phyloP scores from a whole-genome alignment of 1,139 yeast genomes.

The Scheffersomyces parashehatae region DNA sequence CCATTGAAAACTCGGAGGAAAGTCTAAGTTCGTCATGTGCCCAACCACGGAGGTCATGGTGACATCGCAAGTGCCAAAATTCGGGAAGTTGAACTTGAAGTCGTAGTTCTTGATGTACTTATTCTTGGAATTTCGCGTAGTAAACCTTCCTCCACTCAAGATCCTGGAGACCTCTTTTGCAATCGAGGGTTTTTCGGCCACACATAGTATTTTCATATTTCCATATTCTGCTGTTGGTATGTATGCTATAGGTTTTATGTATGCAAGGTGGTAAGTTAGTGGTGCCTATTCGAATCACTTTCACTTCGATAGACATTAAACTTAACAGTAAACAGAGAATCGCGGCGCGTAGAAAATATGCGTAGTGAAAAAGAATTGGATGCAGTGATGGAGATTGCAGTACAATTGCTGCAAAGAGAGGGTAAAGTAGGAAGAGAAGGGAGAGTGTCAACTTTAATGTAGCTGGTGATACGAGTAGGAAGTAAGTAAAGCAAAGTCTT shows the following conservation, averaged over 20 bases:
- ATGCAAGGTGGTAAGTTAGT: too few species aligned
- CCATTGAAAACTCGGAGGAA: conserved; percentile 69
- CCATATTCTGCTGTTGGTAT: not conserved
- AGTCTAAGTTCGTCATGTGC: conserved; percentile 69
- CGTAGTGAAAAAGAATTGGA: too few species aligned
- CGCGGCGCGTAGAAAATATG: too few species aligned
- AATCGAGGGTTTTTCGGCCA: conserved; percentile 96
- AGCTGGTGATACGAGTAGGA: too few species aligned
- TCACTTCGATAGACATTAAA: too few species aligned
- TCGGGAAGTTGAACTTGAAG: conserved; percentile 61
- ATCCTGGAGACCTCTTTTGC: conserved; percentile 81
- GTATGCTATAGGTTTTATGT: not conserved
- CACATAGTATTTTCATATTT: conserved; percentile 77
- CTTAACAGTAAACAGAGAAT: too few species aligned
- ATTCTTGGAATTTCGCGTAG: conserved; percentile 50
- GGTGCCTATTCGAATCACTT: too few species aligned
- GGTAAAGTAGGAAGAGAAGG: not conserved
- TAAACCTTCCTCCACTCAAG: conserved; percentile 69
- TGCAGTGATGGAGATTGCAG: too few species aligned
- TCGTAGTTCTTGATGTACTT: conserved; percentile 81
- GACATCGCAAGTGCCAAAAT: conserved; percentile 66
- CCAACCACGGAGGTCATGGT: conserved; percentile 94
- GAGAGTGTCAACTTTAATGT: not conserved
- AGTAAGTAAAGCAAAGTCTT: too few species aligned
- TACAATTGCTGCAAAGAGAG: too few species aligned